Evolutionary conservation across 176 grass and related monocot genomes (phyloP).

Genomic region (Leersia perrieri): DNA sequence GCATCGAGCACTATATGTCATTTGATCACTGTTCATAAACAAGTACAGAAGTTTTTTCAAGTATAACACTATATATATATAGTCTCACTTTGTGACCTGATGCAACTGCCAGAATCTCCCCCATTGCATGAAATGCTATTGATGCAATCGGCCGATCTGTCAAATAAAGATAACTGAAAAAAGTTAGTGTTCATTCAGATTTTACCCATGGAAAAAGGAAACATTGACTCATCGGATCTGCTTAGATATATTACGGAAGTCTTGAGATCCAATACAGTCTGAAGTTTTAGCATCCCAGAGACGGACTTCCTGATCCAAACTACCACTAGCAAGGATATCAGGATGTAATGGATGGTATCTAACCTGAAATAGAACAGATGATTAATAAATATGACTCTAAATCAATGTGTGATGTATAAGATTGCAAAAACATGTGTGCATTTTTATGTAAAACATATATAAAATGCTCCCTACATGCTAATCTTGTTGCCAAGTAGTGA

Average conservation of each 20-base stretch:
- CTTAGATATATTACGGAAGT: conserved; percentile 78
- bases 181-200: conserved; percentile 32
- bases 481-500: background rate
- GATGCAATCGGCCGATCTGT: conserved; percentile 95
- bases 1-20: conserved; percentile 9
- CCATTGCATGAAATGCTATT: conserved; percentile 96
- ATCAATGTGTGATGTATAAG: conserved; percentile 19
- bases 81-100: conserved; percentile 94
- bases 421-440: background rate
- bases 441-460: background rate
- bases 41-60: conserved; percentile 14
- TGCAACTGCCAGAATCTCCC: conserved; percentile 94
- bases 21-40: conserved; percentile 13
- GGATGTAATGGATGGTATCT: conserved; percentile 91
- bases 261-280: conserved; percentile 73
- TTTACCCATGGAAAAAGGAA: conserved; percentile 28
- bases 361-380: conserved; percentile 56
- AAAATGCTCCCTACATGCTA: conserved; percentile 1
- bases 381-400: conserved; percentile 13
- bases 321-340: conserved; percentile 96
- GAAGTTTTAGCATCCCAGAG: conserved; percentile 89
- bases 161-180: conserved; percentile 33
- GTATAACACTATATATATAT: background rate
- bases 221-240: conserved; percentile 10
- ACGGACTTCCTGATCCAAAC: conserved; percentile 98